phyloP scores from a whole-genome alignment of 768 basidiomycete genomes.

The Tricholomella constricta region DNA sequence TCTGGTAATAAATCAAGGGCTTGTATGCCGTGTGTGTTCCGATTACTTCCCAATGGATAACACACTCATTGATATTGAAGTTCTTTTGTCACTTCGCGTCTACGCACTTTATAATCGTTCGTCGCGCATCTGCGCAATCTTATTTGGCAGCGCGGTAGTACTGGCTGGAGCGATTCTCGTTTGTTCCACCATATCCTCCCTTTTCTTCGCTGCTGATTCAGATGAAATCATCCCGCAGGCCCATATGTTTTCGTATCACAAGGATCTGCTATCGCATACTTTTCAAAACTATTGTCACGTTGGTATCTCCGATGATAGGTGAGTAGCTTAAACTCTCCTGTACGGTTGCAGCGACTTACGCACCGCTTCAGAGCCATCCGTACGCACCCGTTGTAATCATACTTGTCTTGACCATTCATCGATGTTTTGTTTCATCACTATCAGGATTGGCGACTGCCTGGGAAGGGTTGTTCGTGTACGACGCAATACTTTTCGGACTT shows the following conservation, averaged over 20 bases:
- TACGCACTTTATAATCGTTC: slow-evolving; percentile 3
- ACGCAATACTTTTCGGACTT: slow-evolving; percentile 6
- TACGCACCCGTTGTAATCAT: neutral
- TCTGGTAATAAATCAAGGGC: neutral
- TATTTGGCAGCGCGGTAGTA: neutral
- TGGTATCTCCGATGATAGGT: neutral
- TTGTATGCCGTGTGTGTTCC: neutral
- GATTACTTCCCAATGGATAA: too few species aligned
- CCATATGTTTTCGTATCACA: neutral
- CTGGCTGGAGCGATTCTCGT: neutral
- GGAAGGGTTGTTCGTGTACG: slow-evolving; percentile 10
- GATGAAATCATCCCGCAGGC: neutral
- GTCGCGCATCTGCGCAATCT: neutral
- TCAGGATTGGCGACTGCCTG: slow-evolving; percentile 8
- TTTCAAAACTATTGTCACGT: neutral
- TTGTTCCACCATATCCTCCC: neutral
- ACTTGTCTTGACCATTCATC: neutral
- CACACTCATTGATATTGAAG: neutral
- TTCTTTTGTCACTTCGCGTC: slow-evolving; percentile 4
- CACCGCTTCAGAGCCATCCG: neutral
- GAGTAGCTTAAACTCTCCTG: neutral
- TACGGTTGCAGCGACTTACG: too few species aligned
- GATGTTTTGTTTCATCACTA: neutral
- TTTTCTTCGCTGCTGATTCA: neutral
- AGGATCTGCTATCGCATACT: neutral